Base-by-base conservation (phyloP, 257 asterid genomes). In the Lithospermum erythrorhizon region DNA sequence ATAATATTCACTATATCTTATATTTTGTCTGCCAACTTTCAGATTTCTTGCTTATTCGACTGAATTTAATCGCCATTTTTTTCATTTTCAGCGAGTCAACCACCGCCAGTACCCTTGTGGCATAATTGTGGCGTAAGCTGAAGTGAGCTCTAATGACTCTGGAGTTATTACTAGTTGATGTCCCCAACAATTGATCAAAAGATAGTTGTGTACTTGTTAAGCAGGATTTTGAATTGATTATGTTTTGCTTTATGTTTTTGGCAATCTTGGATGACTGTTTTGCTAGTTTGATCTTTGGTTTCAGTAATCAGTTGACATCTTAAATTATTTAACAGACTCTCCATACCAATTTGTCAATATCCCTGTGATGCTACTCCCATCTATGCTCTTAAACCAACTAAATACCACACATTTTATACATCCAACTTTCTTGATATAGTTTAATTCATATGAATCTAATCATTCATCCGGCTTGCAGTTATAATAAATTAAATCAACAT, bases 41-140 rank as follows among this genome's bases (percentile, higher is more conserved):
- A 6, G 45, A 35, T 1, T 22, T 9, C 5, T 52, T 9, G 6
- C 6, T 2, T 19, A 55, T 25, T 48, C n/a, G 1, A 37, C 24
- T 18, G 29, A 19, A 25, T 5, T 5, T 41, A 21, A 57, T 65
- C 73, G 11, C 5, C 16, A 18, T 10, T 21, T 60, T 58, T 21
- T 4, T 6, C 15, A 22, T 7, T 60, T 59, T 79, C 86, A 87
- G 95, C 13, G 95, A 87, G 60, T 87, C 95, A 14, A 84, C 94
- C 65, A 87, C 95, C 15, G 95, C 95, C 63, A 87, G 95, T 81
- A 84, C 95, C 0, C 95, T 87, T 4, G 95, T 87, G 65, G 94
- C 95, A 19, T 87, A 68, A 55, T 87, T 4, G 95, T 87, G 65
- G 94, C 95, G 21, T 87, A 68, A 55, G 45, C 53, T 21, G 3